Evolutionary conservation across 768 basidiomycete genomes (phyloP), one percentile per base, ranked within the genome.

Genomic region (Jaapia argillacea): DNA sequence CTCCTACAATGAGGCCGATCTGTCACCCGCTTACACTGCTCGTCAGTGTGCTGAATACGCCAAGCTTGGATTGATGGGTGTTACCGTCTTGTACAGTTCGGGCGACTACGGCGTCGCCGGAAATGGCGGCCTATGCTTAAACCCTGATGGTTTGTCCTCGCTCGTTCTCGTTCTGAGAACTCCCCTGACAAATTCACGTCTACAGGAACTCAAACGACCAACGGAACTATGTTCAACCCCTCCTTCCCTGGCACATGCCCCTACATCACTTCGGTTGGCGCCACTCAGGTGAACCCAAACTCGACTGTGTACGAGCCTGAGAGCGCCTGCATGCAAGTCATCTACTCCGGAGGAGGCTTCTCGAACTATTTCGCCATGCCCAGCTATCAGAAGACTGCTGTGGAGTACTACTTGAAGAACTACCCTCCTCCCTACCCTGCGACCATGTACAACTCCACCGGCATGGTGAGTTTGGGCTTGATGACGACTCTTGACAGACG

Each of bases 171-270:
- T 39, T 24, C 16, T 24, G 16, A 13, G 33, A 10, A 16, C 28
- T 10, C 13, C 21, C 37, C 5, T 33, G 31, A 38, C 16, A 16
- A 16, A 33, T 10, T 33, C 10, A 16, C 31, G 10, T 10, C 31
- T 33, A 10, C 31, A 33, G 31, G 31, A 33, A 33, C 31, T 33
- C 31, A 10, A 16, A 10, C 31, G 31, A 33, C 31, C 31, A 10
- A 33, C 31, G 10, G 31, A 33, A 33, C 31, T 33, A 10, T 69
- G 13, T 82, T 83, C 67, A 74, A 75, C 45, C 79, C 81, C 6
- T 51, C 57, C 4, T 75, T 69, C 64, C 74, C 70, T 6, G 60
- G 49, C 5, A 55, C 64, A 0, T 72, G 70, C 48, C 70, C 70
- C 5, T 71, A 58, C 56, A 54, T 70, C 6, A 72, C 72, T 2